These are phyloP conservation scores for Pyrenophora tritici-repentis DNA, from an alignment of 2,329 filamentous ascomycete species.

Conservation along the genomic window DNA sequence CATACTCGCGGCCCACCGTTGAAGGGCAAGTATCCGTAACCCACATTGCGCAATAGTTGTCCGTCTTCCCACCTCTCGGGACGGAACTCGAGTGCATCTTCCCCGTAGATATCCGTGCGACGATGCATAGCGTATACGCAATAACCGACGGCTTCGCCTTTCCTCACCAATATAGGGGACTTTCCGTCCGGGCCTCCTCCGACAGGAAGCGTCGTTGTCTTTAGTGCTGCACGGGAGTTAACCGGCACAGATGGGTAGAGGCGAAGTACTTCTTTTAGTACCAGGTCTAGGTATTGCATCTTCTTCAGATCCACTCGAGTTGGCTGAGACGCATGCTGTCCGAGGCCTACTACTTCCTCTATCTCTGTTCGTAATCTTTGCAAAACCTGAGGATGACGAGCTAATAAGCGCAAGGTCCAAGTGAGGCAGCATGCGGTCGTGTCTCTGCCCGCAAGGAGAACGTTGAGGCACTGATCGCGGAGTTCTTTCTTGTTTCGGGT, in stretches of 20 bases:
- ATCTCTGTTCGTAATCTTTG: conserved; percentile 41
- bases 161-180: conserved; percentile 38
- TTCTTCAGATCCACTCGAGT: conserved; percentile 11
- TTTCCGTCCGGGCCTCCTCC: conserved; percentile 42
- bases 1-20: conserved; percentile 38
- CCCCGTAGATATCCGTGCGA: conserved; percentile 43
- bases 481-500: conserved; percentile 70
- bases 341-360: conserved; percentile 24
- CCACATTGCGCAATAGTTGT: conserved; percentile 6
- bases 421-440: conserved; percentile 83
- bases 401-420: conserved; percentile 63
- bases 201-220: conserved; percentile 33
- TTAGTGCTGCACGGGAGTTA: conserved; percentile 30
- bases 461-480: conserved; percentile 79
- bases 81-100: conserved; percentile 42
- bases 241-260: conserved; percentile 40
- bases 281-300: conserved; percentile 6
- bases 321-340: conserved; percentile 29
- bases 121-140: conserved; percentile 41
- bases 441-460: conserved; percentile 82
- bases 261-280: conserved; percentile 44
- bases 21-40: conserved; percentile 40
- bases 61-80: conserved; percentile 44
- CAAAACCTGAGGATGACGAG: conserved; percentile 43
- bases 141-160: conserved; percentile 35